These are phyloP conservation scores for Hymenoscyphus albidus DNA, from an alignment of 2,329 filamentous ascomycete genomes.

Conservation along the genomic window DNA sequence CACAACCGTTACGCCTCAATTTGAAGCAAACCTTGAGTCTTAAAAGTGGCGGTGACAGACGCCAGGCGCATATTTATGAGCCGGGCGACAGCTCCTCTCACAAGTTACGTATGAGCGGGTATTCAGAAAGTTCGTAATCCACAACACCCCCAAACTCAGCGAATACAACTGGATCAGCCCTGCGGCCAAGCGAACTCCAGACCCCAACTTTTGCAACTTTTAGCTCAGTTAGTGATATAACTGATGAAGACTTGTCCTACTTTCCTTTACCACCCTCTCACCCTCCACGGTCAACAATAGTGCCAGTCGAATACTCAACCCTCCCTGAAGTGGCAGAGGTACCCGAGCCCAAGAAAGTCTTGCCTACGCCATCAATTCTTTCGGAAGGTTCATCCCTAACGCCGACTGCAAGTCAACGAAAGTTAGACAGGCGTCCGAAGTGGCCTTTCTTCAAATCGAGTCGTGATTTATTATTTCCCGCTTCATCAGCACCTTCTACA, in stretches of 20 bases:
- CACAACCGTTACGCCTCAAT: not conserved
- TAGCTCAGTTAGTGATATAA: not conserved
- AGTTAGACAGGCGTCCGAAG: not conserved
- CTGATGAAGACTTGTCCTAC: not conserved
- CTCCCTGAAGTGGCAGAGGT: constrained; percentile 14
- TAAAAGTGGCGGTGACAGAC: not conserved
- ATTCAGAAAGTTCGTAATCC: not conserved
- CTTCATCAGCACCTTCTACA: constrained; percentile 8
- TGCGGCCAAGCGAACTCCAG: not conserved
- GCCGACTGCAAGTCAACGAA: not conserved
- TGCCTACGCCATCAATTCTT: not conserved
- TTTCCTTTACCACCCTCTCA: not conserved
- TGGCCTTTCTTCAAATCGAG: not conserved
- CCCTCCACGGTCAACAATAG: not conserved
- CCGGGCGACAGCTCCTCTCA: not conserved
- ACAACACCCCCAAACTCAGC: not conserved
- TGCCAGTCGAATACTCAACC: constrained; percentile 7
- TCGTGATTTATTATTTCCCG: not conserved
- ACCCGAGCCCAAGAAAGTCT: not conserved
- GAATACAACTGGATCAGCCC: not conserved
- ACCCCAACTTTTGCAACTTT: not conserved
- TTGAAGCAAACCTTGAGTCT: not conserved
- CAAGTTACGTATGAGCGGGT: not conserved
- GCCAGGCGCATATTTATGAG: not conserved
- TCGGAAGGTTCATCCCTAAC: not conserved